These are phyloP conservation scores for Pythium insidiosum DNA, from an alignment of 352 stramenopile genomes.

Conservation along the genomic window DNA sequence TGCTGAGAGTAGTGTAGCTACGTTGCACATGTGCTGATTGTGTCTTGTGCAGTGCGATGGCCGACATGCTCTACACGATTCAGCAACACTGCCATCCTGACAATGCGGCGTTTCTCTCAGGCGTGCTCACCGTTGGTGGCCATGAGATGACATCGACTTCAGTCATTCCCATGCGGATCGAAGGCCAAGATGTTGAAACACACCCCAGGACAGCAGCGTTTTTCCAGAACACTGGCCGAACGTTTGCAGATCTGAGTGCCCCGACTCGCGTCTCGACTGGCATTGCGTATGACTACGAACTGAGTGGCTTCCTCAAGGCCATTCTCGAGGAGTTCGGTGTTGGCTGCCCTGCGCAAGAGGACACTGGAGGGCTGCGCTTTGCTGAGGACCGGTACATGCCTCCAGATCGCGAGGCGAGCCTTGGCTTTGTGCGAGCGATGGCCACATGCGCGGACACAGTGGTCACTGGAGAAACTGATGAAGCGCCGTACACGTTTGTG, in stretches of 20 bases:
- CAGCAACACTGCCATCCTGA: conserved; percentile 47
- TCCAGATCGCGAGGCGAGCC: conserved; percentile 33
- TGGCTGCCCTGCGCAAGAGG: conserved; percentile 26
- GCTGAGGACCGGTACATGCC: conserved; percentile 27
- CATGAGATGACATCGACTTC: conserved; percentile 6
- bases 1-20: neutral
- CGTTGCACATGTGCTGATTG: neutral
- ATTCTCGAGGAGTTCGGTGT: conserved; percentile 47
- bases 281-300: conserved; percentile 36
- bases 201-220: conserved; percentile 14
- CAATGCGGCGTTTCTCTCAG: conserved; percentile 20
- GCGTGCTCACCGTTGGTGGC: conserved; percentile 15
- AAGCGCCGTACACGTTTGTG: conserved; percentile 43
- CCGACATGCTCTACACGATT: conserved; percentile 58
- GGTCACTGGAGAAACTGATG: conserved; percentile 27
- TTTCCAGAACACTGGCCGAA: conserved; percentile 11
- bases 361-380: conserved; percentile 26
- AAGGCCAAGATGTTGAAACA: conserved; percentile 15
- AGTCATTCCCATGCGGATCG: conserved; percentile 24
- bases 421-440: conserved; percentile 40
- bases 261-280: conserved; percentile 16
- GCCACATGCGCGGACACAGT: conserved; percentile 35
- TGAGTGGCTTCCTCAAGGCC: conserved; percentile 44
- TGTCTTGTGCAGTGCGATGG: conserved; percentile 19
- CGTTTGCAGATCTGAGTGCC: conserved; percentile 31